Evolutionary conservation across 2,329 filamentous ascomycete genomes (phyloP), one percentile per base, ranked within the genome.

Genomic region (Fusarium tanahbumbuense): DNA sequence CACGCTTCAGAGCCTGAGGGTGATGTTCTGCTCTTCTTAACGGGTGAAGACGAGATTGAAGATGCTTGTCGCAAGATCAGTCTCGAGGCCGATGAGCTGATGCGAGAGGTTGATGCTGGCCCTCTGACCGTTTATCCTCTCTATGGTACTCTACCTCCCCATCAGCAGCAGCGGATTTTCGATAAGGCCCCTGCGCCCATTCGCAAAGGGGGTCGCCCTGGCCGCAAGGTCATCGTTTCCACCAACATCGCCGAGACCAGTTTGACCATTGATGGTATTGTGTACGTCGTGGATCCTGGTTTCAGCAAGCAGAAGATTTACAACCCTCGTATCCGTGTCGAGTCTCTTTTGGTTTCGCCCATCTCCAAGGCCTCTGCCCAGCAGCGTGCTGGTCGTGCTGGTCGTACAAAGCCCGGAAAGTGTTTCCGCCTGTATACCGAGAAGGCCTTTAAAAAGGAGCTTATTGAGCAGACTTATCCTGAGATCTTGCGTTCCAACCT

Each of bases 281-380:
- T 99, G 37, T 99, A 98, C 77, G 96, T 99, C 34, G 95, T 99
- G n/a, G 96, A 99, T 77, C 95, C 96, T 4, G 96, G 96, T 37
- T 99, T 99, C 84, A 97, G 94, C 83, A 99, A 99, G 84, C 96
- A 99, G 78, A 99, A 98, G 82, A 96, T 98, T 68, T 99, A 98
- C 85, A 98, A 99, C 81, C 95, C 96, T 23, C 91, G 96, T 66
- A 97, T 97, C 75, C 91, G 96, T 80, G 94, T 99, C 70, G 96
- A 99, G 82, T 98, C 96, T 2, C 87, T 99, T 10, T 86, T 99
- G n/a, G 95, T 99, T 8, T 98, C 96, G 5, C 94, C 96, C 23
- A 98, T 99, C 73, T 98, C 94, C 63, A 98, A 98, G 81, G 96
- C 96, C 25, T 98, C 96, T 2, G 96, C 97, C 12, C 93, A 98